Conservation (phyloP, 2,329 filamentous ascomycete genomes). For the Thielaviopsis ethacetica region DNA sequence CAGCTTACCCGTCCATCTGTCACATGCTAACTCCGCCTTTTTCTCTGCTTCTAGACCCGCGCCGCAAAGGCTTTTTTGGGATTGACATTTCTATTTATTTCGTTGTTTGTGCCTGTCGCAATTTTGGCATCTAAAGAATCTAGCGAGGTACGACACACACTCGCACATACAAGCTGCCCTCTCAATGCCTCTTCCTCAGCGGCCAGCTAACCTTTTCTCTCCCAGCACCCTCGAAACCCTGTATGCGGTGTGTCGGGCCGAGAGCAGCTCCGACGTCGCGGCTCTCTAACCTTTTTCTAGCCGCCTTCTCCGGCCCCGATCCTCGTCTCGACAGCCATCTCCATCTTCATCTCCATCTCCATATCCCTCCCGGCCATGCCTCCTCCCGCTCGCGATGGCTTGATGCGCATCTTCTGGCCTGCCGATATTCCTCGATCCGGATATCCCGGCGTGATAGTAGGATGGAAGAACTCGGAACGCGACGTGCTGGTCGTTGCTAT, state of each 20-base stretch:
- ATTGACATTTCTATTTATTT: conserved; percentile 69
- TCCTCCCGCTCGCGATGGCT: conserved; percentile 63
- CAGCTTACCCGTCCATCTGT: background rate
- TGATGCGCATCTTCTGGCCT: conserved; percentile 99
- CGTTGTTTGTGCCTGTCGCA: conserved; percentile 71
- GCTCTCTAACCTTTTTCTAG: conserved; percentile 57
- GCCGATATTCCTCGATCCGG: conserved; percentile 61
- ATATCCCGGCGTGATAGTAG: conserved; percentile 72
- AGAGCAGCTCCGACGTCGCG: conserved; percentile 84
- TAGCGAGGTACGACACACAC: conserved; percentile 44
- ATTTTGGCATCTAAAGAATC: conserved; percentile 69
- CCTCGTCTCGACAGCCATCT: background rate
- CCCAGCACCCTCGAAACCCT: conserved; percentile 64
- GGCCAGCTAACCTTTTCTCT: background rate
- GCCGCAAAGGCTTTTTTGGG: conserved; percentile 22
- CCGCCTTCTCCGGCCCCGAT: conserved; percentile 13
- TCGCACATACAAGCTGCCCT: background rate
- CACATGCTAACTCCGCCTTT: conserved; percentile 3
- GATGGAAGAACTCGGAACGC: conserved; percentile 83
- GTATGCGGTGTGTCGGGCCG: conserved; percentile 77
- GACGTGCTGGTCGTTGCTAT: conserved; percentile 85
- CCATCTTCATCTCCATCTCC: background rate
- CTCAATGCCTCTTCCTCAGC: background rate
- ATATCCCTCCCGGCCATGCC: conserved; percentile 23
- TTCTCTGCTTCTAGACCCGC: conserved; percentile 5